phyloP scores from a whole-genome alignment of 106 monocot genomes.

The Alisma plantagoaquatica region DNA sequence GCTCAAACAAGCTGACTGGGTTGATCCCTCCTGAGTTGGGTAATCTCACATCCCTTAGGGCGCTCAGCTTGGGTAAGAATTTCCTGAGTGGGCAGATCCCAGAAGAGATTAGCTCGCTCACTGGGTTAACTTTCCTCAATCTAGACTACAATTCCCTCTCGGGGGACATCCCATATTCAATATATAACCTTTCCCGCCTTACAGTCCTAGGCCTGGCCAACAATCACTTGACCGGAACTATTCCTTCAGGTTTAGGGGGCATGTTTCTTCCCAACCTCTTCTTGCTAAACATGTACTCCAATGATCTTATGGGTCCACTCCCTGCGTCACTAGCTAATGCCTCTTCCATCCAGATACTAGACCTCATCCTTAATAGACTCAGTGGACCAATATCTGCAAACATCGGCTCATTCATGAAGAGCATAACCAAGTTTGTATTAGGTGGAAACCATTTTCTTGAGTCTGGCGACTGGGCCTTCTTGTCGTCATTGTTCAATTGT shows the following conservation, averaged over 20 bases:
- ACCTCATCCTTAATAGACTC: not conserved
- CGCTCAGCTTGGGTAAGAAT: slow-evolving; percentile 7
- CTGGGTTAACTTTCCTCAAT: not conserved
- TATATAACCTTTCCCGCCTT: slow-evolving; percentile 8
- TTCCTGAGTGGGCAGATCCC: slow-evolving; percentile 5
- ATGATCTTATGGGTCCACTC: not conserved
- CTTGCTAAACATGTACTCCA: not conserved
- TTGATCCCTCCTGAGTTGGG: no score
- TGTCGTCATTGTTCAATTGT: slow-evolving; percentile 2
- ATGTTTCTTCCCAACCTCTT: slow-evolving; percentile 1
- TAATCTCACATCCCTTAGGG: no score
- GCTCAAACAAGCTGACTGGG: no score
- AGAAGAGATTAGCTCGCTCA: not conserved
- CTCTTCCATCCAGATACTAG: not conserved
- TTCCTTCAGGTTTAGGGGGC: slow-evolving; percentile 2
- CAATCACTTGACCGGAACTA: not conserved
- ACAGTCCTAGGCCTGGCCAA: accelerated
- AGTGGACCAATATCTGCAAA: not conserved
- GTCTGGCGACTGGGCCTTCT: not conserved
- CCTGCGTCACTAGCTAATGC: slow-evolving; percentile 3
- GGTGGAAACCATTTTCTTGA: no score
- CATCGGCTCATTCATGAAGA: no score
- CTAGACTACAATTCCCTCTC: slow-evolving; percentile 19
- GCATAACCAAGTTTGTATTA: no score
- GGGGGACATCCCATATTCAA: slow-evolving; percentile 9